Percentiles rank a stretch among this genome's conserved stretches.
These are phyloP conservation scores for Aspergillus haitiensis DNA, from an alignment of 495 filamentous ascomycete species.

Conservation along the genomic window DNA sequence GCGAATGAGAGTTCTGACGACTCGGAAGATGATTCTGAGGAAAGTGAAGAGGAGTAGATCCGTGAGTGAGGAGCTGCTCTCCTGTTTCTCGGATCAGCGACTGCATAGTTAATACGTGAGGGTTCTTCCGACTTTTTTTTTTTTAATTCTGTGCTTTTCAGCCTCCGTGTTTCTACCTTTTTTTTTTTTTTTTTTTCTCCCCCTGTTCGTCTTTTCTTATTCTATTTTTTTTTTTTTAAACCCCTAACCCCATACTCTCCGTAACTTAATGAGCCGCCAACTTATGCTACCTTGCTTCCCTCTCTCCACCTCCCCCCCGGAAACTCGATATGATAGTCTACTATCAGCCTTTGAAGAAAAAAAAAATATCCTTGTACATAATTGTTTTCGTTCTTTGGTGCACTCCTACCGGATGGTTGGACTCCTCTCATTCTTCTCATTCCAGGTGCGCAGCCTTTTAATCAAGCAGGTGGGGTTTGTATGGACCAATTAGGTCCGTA, in stretches of 20 bases:
- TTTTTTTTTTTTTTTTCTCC: not conserved
- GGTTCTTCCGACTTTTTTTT: not conserved
- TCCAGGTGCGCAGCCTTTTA: constrained; percentile 3
- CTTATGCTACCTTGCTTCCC: constrained; percentile 1
- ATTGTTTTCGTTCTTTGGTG: constrained; percentile 10
- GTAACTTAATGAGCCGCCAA: not conserved
- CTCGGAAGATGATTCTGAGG: constrained; percentile 54
- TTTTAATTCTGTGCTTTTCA: not conserved
- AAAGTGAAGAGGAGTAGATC: constrained; percentile 56
- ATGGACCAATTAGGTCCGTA: not conserved
- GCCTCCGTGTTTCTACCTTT: not conserved
- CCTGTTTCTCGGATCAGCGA: not conserved
- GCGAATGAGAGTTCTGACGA: constrained; percentile 51
- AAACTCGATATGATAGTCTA: constrained; percentile 1
- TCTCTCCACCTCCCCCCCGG: not conserved
- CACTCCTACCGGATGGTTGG: constrained; percentile 3
- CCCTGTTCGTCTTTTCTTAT: not conserved
- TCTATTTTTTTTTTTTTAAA: not conserved
- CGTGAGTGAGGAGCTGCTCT: not conserved
- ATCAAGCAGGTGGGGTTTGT: constrained; percentile 10
- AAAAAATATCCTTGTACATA: constrained; percentile 17
- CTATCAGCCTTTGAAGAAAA: constrained; percentile 13
- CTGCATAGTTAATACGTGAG: not conserved
- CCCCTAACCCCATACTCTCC: not conserved
- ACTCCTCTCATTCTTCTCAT: constrained; percentile 7